Evolutionary conservation across 352 stramenopile genomes (phyloP), one percentile per base, ranked within the genome.

Genomic region (Globisporangium spinosum): DNA sequence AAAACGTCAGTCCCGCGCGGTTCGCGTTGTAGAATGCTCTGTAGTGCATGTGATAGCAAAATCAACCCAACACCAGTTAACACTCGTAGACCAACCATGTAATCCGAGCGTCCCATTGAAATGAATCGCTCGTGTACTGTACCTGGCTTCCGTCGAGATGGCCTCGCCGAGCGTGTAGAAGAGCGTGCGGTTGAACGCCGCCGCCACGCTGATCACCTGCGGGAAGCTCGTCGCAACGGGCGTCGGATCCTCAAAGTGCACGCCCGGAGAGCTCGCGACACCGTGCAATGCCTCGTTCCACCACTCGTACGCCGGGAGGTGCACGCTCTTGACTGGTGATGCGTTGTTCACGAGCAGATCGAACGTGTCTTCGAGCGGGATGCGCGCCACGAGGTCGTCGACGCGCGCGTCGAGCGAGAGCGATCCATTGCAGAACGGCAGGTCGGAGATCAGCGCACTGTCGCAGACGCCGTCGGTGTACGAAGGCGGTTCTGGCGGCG

Each of bases 181-280:
- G 2, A 98, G 72, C 47, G 85, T 83, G n/a, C 78, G 76, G 68
- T 98, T 97, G 71, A 97, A 98, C 22, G 90, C 91, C 25, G 77
- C 73, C 0, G 83, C 87, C 3, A 93, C 75, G 35, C 75, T 89
- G 54, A 95, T 71, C 51, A 96, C 85, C 53, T 96, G 84, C 7
- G 93, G 90, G 75, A 98, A 98, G 61, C 80, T 91, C 51, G 94
- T 98, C n/a, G 93, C 87, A 47, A 81, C 76, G 23, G 70, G 75
- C 35, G 84, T 87, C 9, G 78, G 68, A 12, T 69, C 58, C 2
- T 73, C 69, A 54, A 93, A 95, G 25, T 64, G 67, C 45, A 96
- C 89, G 3, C 76, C 82, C 0, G 88, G 82, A 1, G 87, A 97
- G 27, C 77, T 43, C 47, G 77, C 90, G 38, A n/a, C n/a, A n/a